Evolutionary conservation across 257 asterid species (phyloP).

Genomic region (Jacaranda mimosifolia): DNA sequence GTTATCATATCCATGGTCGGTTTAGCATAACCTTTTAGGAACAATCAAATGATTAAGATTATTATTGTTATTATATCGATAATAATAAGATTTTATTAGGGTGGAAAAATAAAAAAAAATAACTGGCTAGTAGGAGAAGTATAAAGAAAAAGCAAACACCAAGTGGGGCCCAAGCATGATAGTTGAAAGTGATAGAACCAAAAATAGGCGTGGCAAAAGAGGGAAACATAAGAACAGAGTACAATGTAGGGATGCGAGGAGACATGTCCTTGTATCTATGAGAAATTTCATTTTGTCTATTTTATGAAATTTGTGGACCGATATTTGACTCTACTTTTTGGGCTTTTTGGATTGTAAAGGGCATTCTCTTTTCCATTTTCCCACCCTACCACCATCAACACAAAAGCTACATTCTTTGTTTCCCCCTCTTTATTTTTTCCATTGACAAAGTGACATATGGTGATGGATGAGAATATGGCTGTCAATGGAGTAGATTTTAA

Average conservation of each 20-base stretch:
- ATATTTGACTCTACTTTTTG: neutral
- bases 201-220: conserved; percentile 52
- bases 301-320: conserved; percentile 42
- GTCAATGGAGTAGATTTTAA: too few relatives aligned
- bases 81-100: conserved; percentile 27
- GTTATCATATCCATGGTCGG: too few relatives aligned
- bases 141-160: neutral
- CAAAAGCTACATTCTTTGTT: neutral
- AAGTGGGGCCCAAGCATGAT: conserved; percentile 46
- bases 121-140: neutral
- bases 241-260: conserved; percentile 51
- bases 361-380: conserved; percentile 13
- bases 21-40: neutral
- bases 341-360: conserved; percentile 26
- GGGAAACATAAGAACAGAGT: conserved; percentile 46
- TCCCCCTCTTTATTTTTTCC: neutral
- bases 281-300: conserved; percentile 42
- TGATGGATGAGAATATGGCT: neutral
- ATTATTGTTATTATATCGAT: conserved; percentile 33
- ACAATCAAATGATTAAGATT: conserved; percentile 50
- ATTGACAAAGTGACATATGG: neutral
- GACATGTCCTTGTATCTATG: conserved; percentile 44
- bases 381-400: neutral
- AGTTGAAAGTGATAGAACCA: conserved; percentile 49
- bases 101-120: neutral